Percentiles rank a stretch among this genome's conserved stretches.
Conservation (phyloP, 179 eudicot species). For the Patellifolia procumbens region DNA sequence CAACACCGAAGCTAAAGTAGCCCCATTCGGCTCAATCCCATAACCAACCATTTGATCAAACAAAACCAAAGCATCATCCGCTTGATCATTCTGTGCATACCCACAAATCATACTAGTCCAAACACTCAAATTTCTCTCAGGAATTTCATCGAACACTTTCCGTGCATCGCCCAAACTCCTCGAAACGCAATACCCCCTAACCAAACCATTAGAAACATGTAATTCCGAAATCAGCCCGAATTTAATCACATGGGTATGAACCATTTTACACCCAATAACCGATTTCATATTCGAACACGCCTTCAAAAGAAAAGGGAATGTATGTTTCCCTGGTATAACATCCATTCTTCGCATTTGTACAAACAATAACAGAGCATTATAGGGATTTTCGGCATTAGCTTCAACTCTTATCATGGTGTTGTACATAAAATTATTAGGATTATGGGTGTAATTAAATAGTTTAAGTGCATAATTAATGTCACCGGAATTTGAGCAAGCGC, state of each 20-base stretch:
- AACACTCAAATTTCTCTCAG: conserved; percentile 56
- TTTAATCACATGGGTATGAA: conserved; percentile 54
- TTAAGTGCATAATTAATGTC: conserved; percentile 50
- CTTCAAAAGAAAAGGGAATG: conserved; percentile 68
- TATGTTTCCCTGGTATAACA: conserved; percentile 61
- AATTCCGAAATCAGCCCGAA: conserved; percentile 50
- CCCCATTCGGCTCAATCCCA: conserved; percentile 68
- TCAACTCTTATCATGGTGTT: conserved; percentile 68
- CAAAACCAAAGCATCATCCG: conserved; percentile 51
- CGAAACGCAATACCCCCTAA: conserved; percentile 48
- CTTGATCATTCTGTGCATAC: conserved; percentile 54
- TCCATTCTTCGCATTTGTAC: conserved; percentile 47
- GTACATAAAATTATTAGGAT: conserved; percentile 66
- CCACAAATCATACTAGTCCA: conserved; percentile 87
- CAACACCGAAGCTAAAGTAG: conserved; percentile 62
- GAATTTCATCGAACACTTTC: conserved; percentile 55
- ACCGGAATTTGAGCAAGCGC: conserved; percentile 57
- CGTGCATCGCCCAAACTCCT: conserved; percentile 43
- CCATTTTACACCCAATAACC: conserved; percentile 39
- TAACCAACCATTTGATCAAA: conserved; percentile 53
- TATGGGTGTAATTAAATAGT: conserved; percentile 37
- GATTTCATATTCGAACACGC: conserved; percentile 44
- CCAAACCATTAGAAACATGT: conserved; percentile 63
- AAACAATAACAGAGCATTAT: conserved; percentile 43
- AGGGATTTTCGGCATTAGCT: conserved; percentile 42